phyloP scores from a whole-genome alignment of 2,329 filamentous ascomycete genomes.

The Pseudogymnoascus sp. region DNA sequence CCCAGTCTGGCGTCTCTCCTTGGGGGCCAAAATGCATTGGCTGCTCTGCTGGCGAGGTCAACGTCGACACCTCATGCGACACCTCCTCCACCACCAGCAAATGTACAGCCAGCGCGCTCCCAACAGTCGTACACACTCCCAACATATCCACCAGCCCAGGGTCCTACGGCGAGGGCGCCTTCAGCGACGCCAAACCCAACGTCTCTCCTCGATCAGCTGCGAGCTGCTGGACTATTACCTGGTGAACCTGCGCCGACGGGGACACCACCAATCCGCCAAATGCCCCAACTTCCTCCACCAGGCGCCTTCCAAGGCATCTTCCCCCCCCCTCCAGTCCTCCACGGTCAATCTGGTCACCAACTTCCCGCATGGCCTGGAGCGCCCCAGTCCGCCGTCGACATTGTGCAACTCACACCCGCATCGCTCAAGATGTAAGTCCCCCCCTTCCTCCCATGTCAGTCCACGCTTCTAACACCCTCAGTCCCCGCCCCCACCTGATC shows the following conservation, averaged over 20 bases:
- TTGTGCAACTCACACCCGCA: constrained; percentile 55
- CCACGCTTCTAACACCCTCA: constrained; percentile 29
- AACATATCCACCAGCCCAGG: constrained; percentile 24
- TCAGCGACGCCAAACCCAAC: constrained; percentile 41
- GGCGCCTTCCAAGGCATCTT: background rate
- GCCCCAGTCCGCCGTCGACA: constrained; percentile 30
- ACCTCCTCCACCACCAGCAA: constrained; percentile 35
- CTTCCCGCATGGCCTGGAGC: constrained; percentile 23
- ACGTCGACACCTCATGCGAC: constrained; percentile 42
- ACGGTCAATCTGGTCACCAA: constrained; percentile 16
- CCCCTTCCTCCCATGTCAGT: background rate
- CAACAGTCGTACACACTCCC: constrained; percentile 37
- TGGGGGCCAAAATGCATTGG: constrained; percentile 42
- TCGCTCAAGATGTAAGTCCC: constrained; percentile 65
- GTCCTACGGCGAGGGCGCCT: constrained; percentile 32
- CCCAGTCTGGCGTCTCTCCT: constrained; percentile 50
- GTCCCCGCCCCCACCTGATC: constrained; percentile 68
- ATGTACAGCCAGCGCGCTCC: constrained; percentile 38
- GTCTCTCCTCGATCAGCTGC: constrained; percentile 59
- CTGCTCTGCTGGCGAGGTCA: constrained; percentile 49
- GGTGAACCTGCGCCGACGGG: constrained; percentile 36
- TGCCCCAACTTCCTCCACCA: background rate
- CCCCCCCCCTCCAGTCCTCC: constrained; percentile 1
- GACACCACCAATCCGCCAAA: constrained; percentile 26
- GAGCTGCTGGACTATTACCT: constrained; percentile 60